Base-by-base conservation (phyloP, 1,284 basidiomycete species). In the Naganishia sp. region DNA sequence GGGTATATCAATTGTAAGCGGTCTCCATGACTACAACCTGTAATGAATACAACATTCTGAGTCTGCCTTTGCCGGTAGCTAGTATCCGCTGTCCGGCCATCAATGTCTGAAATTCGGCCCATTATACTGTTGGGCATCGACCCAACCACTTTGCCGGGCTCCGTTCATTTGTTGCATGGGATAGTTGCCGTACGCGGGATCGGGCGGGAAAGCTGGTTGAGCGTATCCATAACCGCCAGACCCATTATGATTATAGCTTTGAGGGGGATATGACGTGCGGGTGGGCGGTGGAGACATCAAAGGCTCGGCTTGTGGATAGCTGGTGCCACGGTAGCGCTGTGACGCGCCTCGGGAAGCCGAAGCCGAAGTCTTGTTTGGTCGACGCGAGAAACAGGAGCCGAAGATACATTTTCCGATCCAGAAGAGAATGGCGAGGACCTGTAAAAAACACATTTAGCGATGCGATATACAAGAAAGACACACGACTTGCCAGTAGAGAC, bases 401-500 rank as follows among this genome's bases (percentile, higher is more conserved):
- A 72, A 71, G 44, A 74, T 66, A 61, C 78, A 80, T 15, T 78
- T 71, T 6, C 73, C 45, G 53, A 81, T 66, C 25, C 64, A 69
- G 61, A 70, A 74, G 13, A 81, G 57, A 39, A 81, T 74, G n/a
- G 67, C 65, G 28, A 79, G 68, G 53, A 75, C 68, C 75, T 75
- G 48, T 28, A n/a, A 23, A 21, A 39, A 31, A 33, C 28, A n/a
- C n/a, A 55, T 42, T 31, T 33, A 25, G 28, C 16, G 28, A 11
- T 13, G 36, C 36, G 36, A 10, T 39, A 9, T 39, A 2, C 36
- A 39, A 9, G 16, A 25, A 45, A 7, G 23, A 28, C n/a, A 28
- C 2, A 15, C 28, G 5, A 69, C 76, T 73, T 54, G 84, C 80
- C 52, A 90, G 70, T 44, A 92, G 77, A 11, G 84, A 88, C 21